phyloP scores from a whole-genome alignment of 495 filamentous ascomycete genomes.

The Aspergillus conjunctus region DNA sequence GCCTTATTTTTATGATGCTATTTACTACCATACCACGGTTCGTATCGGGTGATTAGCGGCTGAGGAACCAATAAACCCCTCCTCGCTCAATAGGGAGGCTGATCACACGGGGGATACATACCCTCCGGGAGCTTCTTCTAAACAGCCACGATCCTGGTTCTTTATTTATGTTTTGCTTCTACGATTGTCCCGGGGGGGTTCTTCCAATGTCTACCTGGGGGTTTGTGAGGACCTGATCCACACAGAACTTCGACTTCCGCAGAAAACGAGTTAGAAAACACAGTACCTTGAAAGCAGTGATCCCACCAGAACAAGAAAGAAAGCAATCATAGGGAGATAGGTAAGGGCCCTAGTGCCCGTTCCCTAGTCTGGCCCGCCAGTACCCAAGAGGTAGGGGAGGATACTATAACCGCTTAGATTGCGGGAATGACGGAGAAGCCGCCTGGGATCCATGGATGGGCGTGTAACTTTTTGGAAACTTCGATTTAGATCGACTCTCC shows the following conservation, averaged over 20 bases:
- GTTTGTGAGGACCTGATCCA: neutral
- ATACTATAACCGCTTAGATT: conserved; percentile 3
- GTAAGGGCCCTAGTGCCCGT: neutral
- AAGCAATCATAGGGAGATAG: neutral
- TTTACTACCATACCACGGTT: neutral
- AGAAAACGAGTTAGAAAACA: neutral
- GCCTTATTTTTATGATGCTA: conserved; percentile 1
- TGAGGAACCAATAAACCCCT: conserved; percentile 2
- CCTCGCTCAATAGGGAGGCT: neutral
- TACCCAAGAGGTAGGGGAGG: too few species aligned
- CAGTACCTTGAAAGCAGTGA: neutral
- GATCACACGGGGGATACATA: too few species aligned
- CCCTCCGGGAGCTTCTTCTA: too few species aligned
- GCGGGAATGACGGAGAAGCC: conserved; percentile 18
- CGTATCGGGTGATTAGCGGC: conserved; percentile 3
- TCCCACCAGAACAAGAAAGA: conserved; percentile 6
- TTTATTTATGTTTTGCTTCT: conserved; percentile 7
- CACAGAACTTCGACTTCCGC: neutral
- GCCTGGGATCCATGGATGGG: conserved; percentile 14
- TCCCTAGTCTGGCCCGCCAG: too few species aligned
- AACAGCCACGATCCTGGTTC: conserved; percentile 18
- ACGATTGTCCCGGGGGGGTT: neutral
- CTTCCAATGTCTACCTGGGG: neutral
- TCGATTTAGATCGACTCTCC: conserved; percentile 18
- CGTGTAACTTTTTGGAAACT: conserved; percentile 11